Conservation (phyloP, 305 asterid species). For the Solanum hybrid region DNA sequence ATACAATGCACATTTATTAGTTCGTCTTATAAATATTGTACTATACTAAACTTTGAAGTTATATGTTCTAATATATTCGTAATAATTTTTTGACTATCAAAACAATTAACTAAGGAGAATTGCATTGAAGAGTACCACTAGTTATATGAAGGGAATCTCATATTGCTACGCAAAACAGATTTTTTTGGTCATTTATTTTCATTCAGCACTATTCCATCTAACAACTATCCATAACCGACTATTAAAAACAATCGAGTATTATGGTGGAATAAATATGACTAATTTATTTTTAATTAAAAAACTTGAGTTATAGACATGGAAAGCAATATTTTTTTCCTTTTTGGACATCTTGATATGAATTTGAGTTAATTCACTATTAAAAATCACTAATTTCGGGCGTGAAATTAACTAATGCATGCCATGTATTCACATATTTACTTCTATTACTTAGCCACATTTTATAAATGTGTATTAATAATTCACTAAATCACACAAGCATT, state of each 20-base stretch:
- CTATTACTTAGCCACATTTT: background rate
- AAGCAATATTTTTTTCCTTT: no score
- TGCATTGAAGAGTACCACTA: background rate
- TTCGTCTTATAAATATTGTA: background rate
- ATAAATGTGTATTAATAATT: background rate
- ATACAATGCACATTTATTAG: background rate
- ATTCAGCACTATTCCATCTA: background rate
- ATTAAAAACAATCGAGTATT: background rate
- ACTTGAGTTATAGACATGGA: background rate
- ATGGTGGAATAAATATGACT: background rate
- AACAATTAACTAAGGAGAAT: background rate
- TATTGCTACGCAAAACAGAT: background rate
- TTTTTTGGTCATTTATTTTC: background rate
- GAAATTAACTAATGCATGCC: background rate
- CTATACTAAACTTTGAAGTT: background rate
- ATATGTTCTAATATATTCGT: background rate
- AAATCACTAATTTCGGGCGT: background rate
- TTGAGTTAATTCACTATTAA: background rate
- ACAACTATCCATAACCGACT: background rate
- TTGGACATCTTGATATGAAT: background rate
- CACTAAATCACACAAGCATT: background rate
- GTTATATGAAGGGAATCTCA: background rate
- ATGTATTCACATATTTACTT: background rate
- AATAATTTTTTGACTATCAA: background rate
- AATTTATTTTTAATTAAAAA: background rate